These are phyloP conservation scores for Malus hybrid DNA, from an alignment of 331 rosid species.

Conservation along the genomic window DNA sequence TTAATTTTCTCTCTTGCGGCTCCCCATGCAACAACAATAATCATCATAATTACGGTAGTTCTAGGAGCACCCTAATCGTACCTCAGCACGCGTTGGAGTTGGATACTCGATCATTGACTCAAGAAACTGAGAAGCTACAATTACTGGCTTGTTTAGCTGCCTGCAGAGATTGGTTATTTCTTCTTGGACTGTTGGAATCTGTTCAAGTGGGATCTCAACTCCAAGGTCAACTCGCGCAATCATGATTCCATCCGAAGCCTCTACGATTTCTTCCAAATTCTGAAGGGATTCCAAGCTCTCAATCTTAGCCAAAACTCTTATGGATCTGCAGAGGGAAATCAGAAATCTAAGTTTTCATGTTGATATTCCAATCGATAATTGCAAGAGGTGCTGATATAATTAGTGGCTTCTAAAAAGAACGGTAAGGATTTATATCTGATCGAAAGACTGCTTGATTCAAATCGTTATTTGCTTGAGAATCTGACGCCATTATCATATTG, in stretches of 20 bases:
- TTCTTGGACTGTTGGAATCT: constrained; percentile 77
- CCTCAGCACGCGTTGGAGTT: constrained; percentile 96
- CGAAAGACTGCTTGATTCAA: neutral
- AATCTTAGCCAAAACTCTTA: constrained; percentile 69
- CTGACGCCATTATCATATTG: neutral
- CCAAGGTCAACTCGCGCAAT: constrained; percentile 93
- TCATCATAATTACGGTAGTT: neutral
- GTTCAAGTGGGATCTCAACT: constrained; percentile 85
- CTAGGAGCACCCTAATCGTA: constrained; percentile 5
- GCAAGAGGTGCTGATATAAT: neutral
- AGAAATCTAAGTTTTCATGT: neutral
- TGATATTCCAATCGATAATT: neutral
- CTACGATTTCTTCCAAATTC: constrained; percentile 58
- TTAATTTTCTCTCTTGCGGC: neutral
- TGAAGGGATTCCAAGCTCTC: constrained; percentile 82
- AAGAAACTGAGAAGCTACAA: constrained; percentile 93
- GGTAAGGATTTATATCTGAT: neutral
- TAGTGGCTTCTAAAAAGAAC: neutral
- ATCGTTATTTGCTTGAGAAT: neutral
- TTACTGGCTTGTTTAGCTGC: constrained; percentile 82
- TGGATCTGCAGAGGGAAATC: constrained; percentile 32
- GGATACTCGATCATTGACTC: constrained; percentile 96
- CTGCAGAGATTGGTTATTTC: constrained; percentile 56
- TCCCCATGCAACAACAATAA: neutral
- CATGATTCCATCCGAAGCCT: constrained; percentile 91